Conservation (phyloP, 495 filamentous ascomycete species). For the Aspergillus wentii region DNA sequence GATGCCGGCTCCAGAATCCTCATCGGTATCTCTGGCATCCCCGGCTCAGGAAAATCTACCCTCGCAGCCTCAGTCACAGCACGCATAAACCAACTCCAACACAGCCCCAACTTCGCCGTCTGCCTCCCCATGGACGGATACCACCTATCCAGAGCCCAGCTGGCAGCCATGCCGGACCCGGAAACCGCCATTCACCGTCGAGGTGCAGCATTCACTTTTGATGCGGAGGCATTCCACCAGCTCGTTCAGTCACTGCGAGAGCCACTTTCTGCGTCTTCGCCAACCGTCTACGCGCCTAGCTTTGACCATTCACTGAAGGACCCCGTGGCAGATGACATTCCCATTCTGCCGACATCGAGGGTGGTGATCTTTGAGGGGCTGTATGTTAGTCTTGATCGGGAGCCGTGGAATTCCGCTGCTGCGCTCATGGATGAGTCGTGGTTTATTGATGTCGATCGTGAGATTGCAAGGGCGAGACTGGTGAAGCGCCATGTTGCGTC, state of each 20-base stretch:
- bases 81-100: slow-evolving; percentile 53
- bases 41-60: slow-evolving; percentile 87
- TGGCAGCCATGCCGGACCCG: slow-evolving; percentile 71
- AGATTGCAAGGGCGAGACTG: slow-evolving; percentile 57
- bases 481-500: slow-evolving; percentile 64
- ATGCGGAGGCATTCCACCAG: slow-evolving; percentile 53
- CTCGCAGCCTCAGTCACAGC: slow-evolving; percentile 57
- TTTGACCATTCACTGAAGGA: slow-evolving; percentile 82
- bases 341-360: slow-evolving; percentile 48
- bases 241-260: slow-evolving; percentile 54
- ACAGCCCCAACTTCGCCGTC: slow-evolving; percentile 24
- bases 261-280: slow-evolving; percentile 42
- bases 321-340: slow-evolving; percentile 63
- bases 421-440: slow-evolving; percentile 66
- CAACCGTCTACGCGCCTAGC: slow-evolving; percentile 59
- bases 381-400: slow-evolving; percentile 57
- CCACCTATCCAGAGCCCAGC: slow-evolving; percentile 71
- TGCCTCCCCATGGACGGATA: slow-evolving; percentile 82
- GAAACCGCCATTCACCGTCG: slow-evolving; percentile 62
- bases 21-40: slow-evolving; percentile 51
- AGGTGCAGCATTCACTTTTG: slow-evolving; percentile 81
- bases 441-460: slow-evolving; percentile 68
- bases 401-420: slow-evolving; percentile 62
- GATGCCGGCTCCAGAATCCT: background rate
- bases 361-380: slow-evolving; percentile 73